Evolutionary conservation across 345 rosid species (phyloP), one percentile per base, ranked within the genome.

Genomic region (Murraya paniculata): DNA sequence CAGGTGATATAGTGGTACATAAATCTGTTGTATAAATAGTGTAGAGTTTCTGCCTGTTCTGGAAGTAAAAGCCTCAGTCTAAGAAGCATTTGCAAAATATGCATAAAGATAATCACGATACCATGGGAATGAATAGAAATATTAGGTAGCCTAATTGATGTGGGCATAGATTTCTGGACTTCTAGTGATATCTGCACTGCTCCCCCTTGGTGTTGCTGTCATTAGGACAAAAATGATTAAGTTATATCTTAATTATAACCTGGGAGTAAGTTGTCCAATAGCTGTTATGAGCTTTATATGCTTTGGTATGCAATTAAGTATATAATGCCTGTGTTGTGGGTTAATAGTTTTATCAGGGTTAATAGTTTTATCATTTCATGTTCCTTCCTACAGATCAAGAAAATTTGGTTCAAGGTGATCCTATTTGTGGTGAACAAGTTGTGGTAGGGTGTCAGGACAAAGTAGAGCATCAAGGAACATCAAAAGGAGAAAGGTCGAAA

Each of bases 311-410:
- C 50, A 45, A 3, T 45, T 48, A 30, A 11, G 57, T 2, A 0
- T 28, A 24, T 9, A 30, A 18, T n/a, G 5, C 14, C 25, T 4
- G 24, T 41, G n/a, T 59, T 22, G 24, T 11, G 22, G 2, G 4
- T 27, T 69, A 24, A 57, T 11, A 22, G 24, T 56, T 24, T 10
- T 57, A 21, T n/a, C 9, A 31, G 22, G 2, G 4, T 27, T 69
- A 24, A 57, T 11, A 22, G 24, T 56, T 24, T 10, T 57, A 21
- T n/a, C 9, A 31, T 41, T 45, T 11, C 27, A 59, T 55, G 4
- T 72, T 67, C n/a, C 73, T 33, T 77, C 31, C 30, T 69, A 48
- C 87, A 92, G 97, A 83, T 19, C 84, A 76, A 48, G 89, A 64
- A 71, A 85, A 86, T 66, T 62, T 61, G 28, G 79, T 64, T 39